Conservation (phyloP, 129 eudicot genomes). For the Oenanthe sinensis region DNA sequence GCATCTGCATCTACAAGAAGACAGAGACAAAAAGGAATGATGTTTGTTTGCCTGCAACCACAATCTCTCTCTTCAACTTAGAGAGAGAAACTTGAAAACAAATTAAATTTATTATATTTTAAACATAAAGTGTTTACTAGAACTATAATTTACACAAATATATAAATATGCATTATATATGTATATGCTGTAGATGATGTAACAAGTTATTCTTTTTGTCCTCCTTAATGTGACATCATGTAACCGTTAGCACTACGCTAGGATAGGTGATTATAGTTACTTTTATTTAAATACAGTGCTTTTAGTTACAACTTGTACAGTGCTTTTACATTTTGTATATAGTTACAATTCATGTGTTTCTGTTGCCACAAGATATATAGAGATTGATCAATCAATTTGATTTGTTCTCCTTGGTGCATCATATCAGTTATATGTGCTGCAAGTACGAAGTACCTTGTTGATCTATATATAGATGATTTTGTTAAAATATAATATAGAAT, state of each 20-base stretch:
- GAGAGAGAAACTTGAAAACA: not conserved
- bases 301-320: not conserved
- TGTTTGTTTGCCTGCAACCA: slow-evolving; percentile 11
- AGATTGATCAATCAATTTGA: not conserved
- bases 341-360: too few relatives aligned
- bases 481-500: too few relatives aligned
- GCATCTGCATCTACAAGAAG: not conserved
- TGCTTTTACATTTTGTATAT: too few relatives aligned
- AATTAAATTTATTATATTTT: not conserved
- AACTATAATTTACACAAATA: not conserved
- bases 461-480: too few relatives aligned
- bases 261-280: not conserved
- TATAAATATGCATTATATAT: too few relatives aligned
- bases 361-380: too few relatives aligned
- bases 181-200: not conserved
- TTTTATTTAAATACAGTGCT: not conserved
- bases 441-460: too few relatives aligned
- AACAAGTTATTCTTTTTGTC: not conserved
- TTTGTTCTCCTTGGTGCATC: too few relatives aligned
- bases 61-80: not conserved
- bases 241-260: slow-evolving; percentile 17
- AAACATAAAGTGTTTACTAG: not conserved
- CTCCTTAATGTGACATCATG: slow-evolving; percentile 9
- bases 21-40: slow-evolving; percentile 12
- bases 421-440: too few relatives aligned